A percentile compares a stretch with the other conserved stretches of the same genome.
Conservation (phyloP, 441 rosid genomes). For the Metrosideros polymorpha region DNA sequence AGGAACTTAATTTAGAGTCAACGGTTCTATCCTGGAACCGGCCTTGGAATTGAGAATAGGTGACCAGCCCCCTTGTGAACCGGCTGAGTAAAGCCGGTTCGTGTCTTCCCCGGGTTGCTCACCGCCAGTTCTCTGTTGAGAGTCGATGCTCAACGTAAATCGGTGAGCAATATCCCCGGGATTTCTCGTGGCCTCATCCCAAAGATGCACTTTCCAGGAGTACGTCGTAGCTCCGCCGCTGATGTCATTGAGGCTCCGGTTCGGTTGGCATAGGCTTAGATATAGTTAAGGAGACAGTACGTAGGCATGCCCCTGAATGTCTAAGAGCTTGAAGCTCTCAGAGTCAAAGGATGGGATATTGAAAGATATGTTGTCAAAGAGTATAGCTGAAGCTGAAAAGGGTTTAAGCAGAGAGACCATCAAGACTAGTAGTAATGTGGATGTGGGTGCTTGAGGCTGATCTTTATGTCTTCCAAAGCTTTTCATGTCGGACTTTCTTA, state of each 20-base stretch:
- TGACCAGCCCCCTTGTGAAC: background rate
- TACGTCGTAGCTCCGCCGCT: background rate
- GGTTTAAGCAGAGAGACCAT: background rate
- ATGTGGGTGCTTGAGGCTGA: background rate
- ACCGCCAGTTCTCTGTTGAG: background rate
- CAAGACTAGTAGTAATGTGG: background rate
- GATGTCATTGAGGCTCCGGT: background rate
- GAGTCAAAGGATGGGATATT: background rate
- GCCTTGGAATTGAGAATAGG: background rate
- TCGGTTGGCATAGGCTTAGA: background rate
- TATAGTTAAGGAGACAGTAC: background rate
- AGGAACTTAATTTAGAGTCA: background rate
- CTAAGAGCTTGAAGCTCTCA: background rate
- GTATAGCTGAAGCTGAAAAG: background rate
- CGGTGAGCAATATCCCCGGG: rapidly evolving
- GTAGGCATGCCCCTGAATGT: background rate
- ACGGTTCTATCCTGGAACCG: background rate
- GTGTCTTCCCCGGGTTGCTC: background rate
- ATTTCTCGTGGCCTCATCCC: background rate
- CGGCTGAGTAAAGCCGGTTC: background rate
- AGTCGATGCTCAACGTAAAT: background rate
- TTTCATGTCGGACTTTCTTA: background rate
- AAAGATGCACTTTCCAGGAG: background rate
- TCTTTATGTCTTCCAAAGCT: background rate
- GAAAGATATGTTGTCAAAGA: background rate